These are phyloP conservation scores for Nicotiana tabacum DNA, from an alignment of 257 asterid genomes.

Conservation along the genomic window DNA sequence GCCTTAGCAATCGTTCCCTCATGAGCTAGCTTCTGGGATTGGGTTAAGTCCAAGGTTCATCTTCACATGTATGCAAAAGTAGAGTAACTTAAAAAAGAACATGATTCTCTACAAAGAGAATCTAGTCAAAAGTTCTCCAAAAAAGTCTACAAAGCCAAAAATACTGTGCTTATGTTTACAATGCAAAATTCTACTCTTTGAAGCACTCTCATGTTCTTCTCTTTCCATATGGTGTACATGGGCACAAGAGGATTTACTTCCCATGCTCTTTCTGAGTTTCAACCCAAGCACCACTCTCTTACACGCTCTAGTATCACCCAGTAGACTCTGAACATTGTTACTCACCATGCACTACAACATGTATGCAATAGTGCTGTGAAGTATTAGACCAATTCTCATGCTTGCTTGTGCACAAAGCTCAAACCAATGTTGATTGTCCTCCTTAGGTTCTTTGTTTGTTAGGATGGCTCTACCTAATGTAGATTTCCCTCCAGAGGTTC, in stretches of 20 bases:
- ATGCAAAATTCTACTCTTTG: neutral
- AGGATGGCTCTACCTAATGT: neutral
- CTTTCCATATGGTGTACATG: neutral
- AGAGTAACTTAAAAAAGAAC: neutral
- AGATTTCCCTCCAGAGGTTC: neutral
- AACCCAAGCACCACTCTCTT: neutral
- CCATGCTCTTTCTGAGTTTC: neutral
- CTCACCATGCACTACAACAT: neutral
- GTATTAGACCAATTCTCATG: neutral
- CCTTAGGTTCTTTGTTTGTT: neutral
- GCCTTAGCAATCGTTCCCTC: too few species aligned
- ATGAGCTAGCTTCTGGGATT: too few species aligned
- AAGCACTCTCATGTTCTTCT: neutral
- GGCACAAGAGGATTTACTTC: neutral
- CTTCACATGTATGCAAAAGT: neutral
- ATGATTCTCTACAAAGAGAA: neutral
- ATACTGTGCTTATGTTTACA: neutral
- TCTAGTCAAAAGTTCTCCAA: neutral
- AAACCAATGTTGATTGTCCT: neutral
- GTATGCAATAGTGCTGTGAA: neutral
- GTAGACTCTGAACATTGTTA: neutral
- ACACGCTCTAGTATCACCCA: neutral
- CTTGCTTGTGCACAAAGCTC: neutral
- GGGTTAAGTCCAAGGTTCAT: too few species aligned
- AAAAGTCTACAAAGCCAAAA: neutral